Evolutionary conservation across 116 monocot genomes (phyloP).

Genomic region (Dioscorea cayenensis): DNA sequence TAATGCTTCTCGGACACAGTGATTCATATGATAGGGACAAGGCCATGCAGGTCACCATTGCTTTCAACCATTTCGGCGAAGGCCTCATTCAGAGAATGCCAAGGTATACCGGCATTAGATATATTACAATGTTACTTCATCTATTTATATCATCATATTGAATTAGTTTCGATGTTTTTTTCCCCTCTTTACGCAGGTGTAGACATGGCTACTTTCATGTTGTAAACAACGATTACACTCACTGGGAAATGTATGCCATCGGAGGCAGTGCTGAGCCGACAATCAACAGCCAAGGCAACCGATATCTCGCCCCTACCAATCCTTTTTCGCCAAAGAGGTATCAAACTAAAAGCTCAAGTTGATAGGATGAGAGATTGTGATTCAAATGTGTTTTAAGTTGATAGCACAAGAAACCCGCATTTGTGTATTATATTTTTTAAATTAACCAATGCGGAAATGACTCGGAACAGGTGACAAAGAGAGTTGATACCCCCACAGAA

Average conservation of each 20-base stretch:
- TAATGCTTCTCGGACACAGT: conserved; percentile 64
- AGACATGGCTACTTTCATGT: conserved; percentile 40
- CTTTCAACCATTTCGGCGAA: conserved; percentile 28
- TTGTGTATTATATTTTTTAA: no score
- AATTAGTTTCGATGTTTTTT: no score
- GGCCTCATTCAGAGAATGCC: conserved; percentile 20
- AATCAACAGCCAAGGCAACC: conserved; percentile 42
- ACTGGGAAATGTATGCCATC: conserved; percentile 44
- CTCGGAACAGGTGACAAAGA: conserved; percentile 12
- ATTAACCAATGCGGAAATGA: no score
- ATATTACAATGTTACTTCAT: no score
- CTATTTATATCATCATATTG: no score
- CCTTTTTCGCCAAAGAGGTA: conserved; percentile 25
- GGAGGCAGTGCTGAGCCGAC: conserved; percentile 29
- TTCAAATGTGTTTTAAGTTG: background rate
- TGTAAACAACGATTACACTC: conserved; percentile 45
- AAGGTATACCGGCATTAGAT: background rate
- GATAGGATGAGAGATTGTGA: background rate
- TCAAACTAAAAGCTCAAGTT: background rate
- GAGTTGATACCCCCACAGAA: conserved; percentile 1
- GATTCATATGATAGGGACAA: conserved; percentile 52
- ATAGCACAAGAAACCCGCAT: no score
- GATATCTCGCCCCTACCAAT: conserved; percentile 31
- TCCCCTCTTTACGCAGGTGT: background rate
- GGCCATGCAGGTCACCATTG: conserved; percentile 63